Evolutionary conservation across 2,329 filamentous ascomycete species (phyloP), one percentile per base, ranked within the genome.

Genomic region (Curvularia sp.): DNA sequence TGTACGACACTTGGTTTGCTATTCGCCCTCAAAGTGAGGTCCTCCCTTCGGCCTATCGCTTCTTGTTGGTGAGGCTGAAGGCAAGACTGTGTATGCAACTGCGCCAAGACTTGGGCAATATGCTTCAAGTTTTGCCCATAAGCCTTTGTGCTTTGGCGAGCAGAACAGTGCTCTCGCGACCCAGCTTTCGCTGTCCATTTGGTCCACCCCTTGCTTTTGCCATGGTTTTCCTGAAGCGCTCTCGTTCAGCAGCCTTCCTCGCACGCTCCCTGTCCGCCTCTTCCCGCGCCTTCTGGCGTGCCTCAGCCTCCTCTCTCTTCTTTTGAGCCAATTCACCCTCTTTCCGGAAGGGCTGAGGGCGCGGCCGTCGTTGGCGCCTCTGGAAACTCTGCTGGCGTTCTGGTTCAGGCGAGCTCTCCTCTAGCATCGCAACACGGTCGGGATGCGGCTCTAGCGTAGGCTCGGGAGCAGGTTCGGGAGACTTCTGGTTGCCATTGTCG

Each of bases 111-210:
- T 27, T 25, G 32, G 23, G 32, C 38, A 7, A 23, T 18, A 23
- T 19, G n/a, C 32, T 45, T 71, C 68, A 71, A 5, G 67, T 64
- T 45, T 70, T 73, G 41, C 71, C 71, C 58, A 95, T 85, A 77
- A 96, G 81, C 73, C 83, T 87, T 81, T 89, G 89, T 32, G 94
- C 89, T 78, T 89, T 91, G 70, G 92, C 89, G 55, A 97, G 79
- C 68, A 97, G 69, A 36, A 94, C 83, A 32, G 84, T 84, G 68
- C 92, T 93, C 81, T 96, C 92, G 60, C 91, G 84, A 1, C 93
- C 93, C 47, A 97, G 77, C 79, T 92, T 93, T 76, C 89, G 85
- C 79, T 90, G 88, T 10, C 91, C 91, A 74, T 89, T 86, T 67
- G 82, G 75, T 34, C 89, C 86, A 12, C 86, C 86, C 67, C 81